Conservation (phyloP, 306 rosid species). For the Glycine soja region DNA sequence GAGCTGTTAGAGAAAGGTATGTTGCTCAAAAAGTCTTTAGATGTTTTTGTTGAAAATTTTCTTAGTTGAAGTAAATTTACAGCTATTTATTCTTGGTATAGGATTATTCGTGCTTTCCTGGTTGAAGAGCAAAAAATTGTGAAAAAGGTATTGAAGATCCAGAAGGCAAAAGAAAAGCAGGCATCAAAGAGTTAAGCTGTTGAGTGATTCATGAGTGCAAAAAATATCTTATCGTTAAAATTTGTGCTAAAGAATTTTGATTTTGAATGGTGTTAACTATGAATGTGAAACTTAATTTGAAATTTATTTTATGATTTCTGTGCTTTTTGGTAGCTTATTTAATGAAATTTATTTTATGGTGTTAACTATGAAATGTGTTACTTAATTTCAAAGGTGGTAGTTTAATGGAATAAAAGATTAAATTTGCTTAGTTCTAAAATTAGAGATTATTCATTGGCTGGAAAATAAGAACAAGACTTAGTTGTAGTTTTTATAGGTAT, state of each 20-base stretch:
- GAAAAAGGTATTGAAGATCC: conserved; percentile 95
- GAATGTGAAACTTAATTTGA: conserved; percentile 46
- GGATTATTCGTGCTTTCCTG: conserved; percentile 87
- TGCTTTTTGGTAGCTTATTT: not conserved
- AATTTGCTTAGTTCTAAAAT: too few species aligned
- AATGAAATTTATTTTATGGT: not conserved
- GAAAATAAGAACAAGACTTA: too few species aligned
- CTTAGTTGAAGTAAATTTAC: not conserved
- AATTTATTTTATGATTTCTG: conserved; percentile 29
- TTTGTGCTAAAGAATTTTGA: conserved; percentile 63
- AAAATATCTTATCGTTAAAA: conserved; percentile 24
- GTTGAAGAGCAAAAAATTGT: conserved; percentile 95
- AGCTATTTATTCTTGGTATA: conserved; percentile 15
- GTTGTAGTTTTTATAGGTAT: too few species aligned
- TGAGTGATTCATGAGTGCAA: not conserved
- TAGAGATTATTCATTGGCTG: too few species aligned
- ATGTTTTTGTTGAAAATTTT: not conserved
- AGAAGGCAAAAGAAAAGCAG: conserved; percentile 82
- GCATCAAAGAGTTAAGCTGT: conserved; percentile 61
- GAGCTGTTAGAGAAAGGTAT: conserved; percentile 90
- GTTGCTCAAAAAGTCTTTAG: not conserved
- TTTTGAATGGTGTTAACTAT: conserved; percentile 50
- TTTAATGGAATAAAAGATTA: too few species aligned
- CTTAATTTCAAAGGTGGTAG: too few species aligned
- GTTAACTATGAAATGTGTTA: too few species aligned